Evolutionary conservation across 176 grass and related monocot species (phyloP).

Genomic region (Secale cereale): DNA sequence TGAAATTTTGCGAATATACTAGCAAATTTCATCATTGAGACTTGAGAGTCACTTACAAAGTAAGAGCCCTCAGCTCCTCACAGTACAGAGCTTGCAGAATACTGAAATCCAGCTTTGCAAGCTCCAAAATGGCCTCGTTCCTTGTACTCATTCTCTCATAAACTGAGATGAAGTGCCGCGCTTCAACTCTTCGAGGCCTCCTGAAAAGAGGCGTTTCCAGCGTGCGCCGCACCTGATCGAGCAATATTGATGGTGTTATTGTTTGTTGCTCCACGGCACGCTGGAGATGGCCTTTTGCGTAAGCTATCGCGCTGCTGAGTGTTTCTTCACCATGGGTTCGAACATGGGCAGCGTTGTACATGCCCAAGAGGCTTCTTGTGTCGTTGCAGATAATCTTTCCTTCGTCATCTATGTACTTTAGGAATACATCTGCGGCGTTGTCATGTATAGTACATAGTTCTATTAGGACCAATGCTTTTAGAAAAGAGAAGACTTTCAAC

Average conservation of each 20-base stretch:
- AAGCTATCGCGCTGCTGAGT: constrained; percentile 1
- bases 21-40: not conserved
- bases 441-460: not conserved
- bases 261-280: not conserved
- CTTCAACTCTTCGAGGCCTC: constrained; percentile 35
- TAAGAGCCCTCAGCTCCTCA: constrained; percentile 35
- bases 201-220: constrained; percentile 27
- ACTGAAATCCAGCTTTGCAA: constrained; percentile 41
- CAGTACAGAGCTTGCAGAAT: constrained; percentile 35
- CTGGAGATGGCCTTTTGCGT: not conserved
- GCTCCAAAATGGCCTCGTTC: constrained; percentile 26
- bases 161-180: constrained; percentile 26
- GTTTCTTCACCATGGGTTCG: constrained; percentile 27
- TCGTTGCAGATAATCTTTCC: constrained; percentile 31
- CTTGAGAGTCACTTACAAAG: constrained; percentile 15
- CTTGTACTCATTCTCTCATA: constrained; percentile 9
- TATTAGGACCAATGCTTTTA: not conserved
- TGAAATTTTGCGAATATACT: not conserved
- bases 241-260: not conserved
- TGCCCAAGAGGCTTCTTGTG: constrained; percentile 6
- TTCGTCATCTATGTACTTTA: constrained; percentile 27
- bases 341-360: constrained; percentile 43
- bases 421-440: constrained; percentile 22
- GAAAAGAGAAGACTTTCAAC: not conserved
- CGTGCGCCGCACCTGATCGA: not conserved